Percentiles rank a stretch among this genome's conserved stretches.
Conservation (phyloP, 495 filamentous ascomycete genomes). For the Hypoxylon cercidicola region DNA sequence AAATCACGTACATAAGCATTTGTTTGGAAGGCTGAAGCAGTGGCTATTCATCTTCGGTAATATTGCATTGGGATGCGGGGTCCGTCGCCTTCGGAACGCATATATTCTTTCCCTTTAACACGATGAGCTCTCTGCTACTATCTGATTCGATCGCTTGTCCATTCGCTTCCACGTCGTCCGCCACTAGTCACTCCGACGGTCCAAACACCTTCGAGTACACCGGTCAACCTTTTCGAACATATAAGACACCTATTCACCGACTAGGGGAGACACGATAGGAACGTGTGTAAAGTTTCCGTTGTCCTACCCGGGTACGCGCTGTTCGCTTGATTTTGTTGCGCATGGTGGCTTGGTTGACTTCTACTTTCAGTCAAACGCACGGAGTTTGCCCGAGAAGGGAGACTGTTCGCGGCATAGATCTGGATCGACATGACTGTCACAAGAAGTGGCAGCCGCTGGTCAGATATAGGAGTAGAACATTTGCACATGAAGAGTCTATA, state of each 20-base stretch:
- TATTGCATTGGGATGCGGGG: slow-evolving; percentile 54
- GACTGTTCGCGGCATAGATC: slow-evolving; percentile 3
- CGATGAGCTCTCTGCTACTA: slow-evolving; percentile 5
- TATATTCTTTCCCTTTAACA: slow-evolving; percentile 39
- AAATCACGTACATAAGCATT: slow-evolving; percentile 50
- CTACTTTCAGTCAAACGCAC: slow-evolving; percentile 6
- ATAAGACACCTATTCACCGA: not conserved
- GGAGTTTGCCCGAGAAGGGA: slow-evolving; percentile 1
- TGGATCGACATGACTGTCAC: not conserved
- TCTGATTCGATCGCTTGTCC: not conserved
- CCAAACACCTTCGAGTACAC: not conserved
- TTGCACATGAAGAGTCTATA: slow-evolving; percentile 9
- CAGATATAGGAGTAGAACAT: slow-evolving; percentile 9
- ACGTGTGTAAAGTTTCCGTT: slow-evolving; percentile 9
- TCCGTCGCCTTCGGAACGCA: slow-evolving; percentile 45
- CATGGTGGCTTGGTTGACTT: not conserved
- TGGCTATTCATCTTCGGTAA: slow-evolving; percentile 53
- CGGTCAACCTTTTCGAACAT: not conserved
- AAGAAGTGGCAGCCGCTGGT: not conserved
- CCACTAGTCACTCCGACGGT: not conserved
- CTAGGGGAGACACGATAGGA: not conserved
- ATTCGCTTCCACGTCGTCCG: not conserved
- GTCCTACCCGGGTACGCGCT: not conserved
- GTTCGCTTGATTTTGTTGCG: slow-evolving; percentile 2
- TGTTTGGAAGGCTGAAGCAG: slow-evolving; percentile 45